Evolutionary conservation across 192 early-diverging fungal genomes (phyloP), one percentile per base, ranked within the genome.

Genomic region (Coemansia sp.): DNA sequence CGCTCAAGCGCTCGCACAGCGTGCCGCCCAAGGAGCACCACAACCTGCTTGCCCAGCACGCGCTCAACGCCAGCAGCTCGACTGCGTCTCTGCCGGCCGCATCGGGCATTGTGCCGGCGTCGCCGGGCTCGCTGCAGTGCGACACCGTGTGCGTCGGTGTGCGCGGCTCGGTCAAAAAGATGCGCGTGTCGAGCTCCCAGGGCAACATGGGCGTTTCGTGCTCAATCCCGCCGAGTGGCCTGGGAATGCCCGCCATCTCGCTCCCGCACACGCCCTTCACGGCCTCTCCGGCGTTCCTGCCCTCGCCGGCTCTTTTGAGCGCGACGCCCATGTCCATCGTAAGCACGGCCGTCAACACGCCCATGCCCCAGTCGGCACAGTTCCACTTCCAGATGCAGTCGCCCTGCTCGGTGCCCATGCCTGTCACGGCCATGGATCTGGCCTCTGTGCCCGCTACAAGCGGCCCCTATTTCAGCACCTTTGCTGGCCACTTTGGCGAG

Each of bases 1-100:
- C 72, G 23, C 68, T 81, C 48, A 81, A 81, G 78, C 78, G 78
- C 73, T 81, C 78, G 51, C 69, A 72, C 59, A 81, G 78, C 64
- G 60, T 81, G 59, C 78, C 78, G 35, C 78, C 78, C 35, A 81
- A 75, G 58, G 73, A 81, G 48, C 52, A 71, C 47, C 55, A 55
- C 50, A 58, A 61, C 16, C 61, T 64, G 52, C 63, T 47, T 30
- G 46, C 59, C 13, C 61, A 65, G 42, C 47, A 58, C 34, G 27
- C 58, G 3, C 42, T 48, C 32, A 42, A 49, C 18, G 55, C 50
- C 35, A 39, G 25, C 32, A 62, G 61, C 16, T 36, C 61, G 20
- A 52, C 61, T 35, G 32, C 63, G 10, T 64, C 62, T 1, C 50
- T 72, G 20, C 61, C 71, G 18, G 25, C 64, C 13, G 57, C 61